Conservation (phyloP, 1,139 yeast species). For the Petasospora rhodanensis region DNA sequence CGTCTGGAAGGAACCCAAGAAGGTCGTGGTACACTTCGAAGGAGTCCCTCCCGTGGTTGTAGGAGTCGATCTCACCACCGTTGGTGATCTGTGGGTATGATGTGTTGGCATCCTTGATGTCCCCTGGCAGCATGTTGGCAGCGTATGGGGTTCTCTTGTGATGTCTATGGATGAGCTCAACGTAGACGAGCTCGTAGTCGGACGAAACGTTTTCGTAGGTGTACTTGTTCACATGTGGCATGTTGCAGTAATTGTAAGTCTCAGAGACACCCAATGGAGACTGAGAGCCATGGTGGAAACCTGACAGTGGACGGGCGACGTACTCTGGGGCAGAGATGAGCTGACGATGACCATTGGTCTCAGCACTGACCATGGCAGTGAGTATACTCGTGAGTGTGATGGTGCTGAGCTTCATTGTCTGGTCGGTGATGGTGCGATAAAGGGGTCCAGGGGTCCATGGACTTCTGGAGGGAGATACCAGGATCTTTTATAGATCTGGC, state of each 20-base stretch:
- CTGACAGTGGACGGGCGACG: slow-evolving; percentile 20
- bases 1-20: slow-evolving; percentile 30
- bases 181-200: slow-evolving; percentile 29
- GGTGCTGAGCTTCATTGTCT: too few relatives aligned
- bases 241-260: slow-evolving; percentile 36
- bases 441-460: too few relatives aligned
- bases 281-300: slow-evolving; percentile 28
- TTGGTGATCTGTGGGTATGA: slow-evolving; percentile 34
- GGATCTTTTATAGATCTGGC: too few relatives aligned
- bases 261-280: slow-evolving; percentile 27
- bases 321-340: slow-evolving; percentile 15
- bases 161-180: slow-evolving; percentile 37
- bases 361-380: slow-evolving; percentile 1
- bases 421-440: too few relatives aligned
- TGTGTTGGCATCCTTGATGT: slow-evolving; percentile 26
- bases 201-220: slow-evolving; percentile 24
- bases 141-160: slow-evolving; percentile 37
- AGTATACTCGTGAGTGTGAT: too few relatives aligned
- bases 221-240: slow-evolving; percentile 35
- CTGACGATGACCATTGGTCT: slow-evolving; percentile 11
- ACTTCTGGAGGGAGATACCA: too few relatives aligned
- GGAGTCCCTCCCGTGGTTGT: slow-evolving; percentile 34
- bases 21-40: slow-evolving; percentile 31
- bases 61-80: slow-evolving; percentile 34
- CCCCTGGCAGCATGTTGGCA: slow-evolving; percentile 30